These are phyloP conservation scores for Colletotrichum euphorbiae DNA, from an alignment of 2,329 filamentous ascomycete species.

Conservation along the genomic window DNA sequence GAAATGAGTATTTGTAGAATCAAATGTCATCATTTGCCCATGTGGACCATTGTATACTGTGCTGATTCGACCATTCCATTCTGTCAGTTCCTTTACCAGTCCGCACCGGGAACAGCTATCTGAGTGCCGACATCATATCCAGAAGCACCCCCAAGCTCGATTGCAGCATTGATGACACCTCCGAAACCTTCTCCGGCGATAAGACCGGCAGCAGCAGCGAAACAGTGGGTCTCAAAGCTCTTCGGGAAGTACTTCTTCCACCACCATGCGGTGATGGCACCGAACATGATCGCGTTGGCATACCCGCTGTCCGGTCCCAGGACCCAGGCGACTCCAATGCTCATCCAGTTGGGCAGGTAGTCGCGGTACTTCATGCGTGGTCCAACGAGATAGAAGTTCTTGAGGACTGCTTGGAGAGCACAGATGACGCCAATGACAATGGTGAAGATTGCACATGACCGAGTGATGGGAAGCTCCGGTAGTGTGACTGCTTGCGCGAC, in stretches of 20 bases:
- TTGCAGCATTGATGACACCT: slow-evolving; percentile 68
- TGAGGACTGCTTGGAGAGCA: slow-evolving; percentile 62
- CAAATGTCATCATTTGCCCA: not conserved
- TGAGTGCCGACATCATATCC: slow-evolving; percentile 33
- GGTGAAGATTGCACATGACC: slow-evolving; percentile 66
- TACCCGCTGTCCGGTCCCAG: slow-evolving; percentile 65
- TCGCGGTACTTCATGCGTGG: slow-evolving; percentile 63
- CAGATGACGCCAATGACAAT: slow-evolving; percentile 65
- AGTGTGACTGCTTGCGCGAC: slow-evolving; percentile 71
- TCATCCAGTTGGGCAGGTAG: slow-evolving; percentile 74
- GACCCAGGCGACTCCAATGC: slow-evolving; percentile 69
- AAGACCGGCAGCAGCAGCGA: slow-evolving; percentile 69
- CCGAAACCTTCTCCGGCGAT: slow-evolving; percentile 74
- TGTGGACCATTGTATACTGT: not conserved
- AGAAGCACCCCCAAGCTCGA: slow-evolving; percentile 49
- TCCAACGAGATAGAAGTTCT: slow-evolving; percentile 66
- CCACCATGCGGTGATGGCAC: slow-evolving; percentile 61
- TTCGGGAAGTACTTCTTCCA: slow-evolving; percentile 65
- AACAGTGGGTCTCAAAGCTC: slow-evolving; percentile 67
- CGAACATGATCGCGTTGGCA: slow-evolving; percentile 69
- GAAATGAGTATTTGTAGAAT: not conserved
- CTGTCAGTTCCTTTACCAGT: not conserved
- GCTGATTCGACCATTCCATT: not conserved
- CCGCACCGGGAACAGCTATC: slow-evolving; percentile 39
- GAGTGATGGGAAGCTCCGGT: slow-evolving; percentile 66